Percentiles rank a stretch among this genome's conserved stretches.
These are phyloP conservation scores for Phytophthora crassamura DNA, from an alignment of 352 stramenopile species.

Conservation along the genomic window DNA sequence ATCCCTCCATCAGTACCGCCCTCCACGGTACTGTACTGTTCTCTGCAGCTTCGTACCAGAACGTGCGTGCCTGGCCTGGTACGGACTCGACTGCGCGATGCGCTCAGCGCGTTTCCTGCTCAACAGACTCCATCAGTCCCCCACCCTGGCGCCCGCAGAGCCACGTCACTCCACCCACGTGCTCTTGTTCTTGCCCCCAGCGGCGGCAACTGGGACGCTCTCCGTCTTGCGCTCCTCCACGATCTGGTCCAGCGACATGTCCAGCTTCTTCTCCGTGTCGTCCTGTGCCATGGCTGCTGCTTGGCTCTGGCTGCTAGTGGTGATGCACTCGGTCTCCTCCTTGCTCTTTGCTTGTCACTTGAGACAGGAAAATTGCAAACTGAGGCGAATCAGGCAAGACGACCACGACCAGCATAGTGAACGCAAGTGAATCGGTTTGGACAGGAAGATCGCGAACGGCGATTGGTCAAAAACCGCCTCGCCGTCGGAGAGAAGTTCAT, in stretches of 20 bases:
- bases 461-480: constrained; percentile 26
- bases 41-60: constrained; percentile 20
- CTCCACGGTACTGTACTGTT: background rate
- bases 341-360: constrained; percentile 16
- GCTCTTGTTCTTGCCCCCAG: constrained; percentile 57
- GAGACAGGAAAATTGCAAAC: constrained; percentile 16
- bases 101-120: constrained; percentile 70
- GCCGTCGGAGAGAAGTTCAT: constrained; percentile 19
- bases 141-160: constrained; percentile 14
- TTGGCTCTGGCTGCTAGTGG: background rate
- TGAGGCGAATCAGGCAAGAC: constrained; percentile 27
- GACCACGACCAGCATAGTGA: constrained; percentile 4
- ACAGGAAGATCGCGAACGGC: constrained; percentile 20
- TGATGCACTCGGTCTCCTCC: background rate
- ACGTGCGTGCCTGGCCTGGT: constrained; percentile 40
- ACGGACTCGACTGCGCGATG: constrained; percentile 63
- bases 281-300: constrained; percentile 37
- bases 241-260: constrained; percentile 79
- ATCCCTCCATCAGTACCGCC: background rate
- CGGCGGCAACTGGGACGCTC: constrained; percentile 1
- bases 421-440: constrained; percentile 24
- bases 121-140: constrained; percentile 28
- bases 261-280: constrained; percentile 71
- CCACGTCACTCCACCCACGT: constrained; percentile 46
- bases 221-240: constrained; percentile 57